A percentile compares a stretch with the other conserved stretches of the same genome.
phyloP scores from a whole-genome alignment of 768 basidiomycete species.

The Boletus coccyginus region DNA sequence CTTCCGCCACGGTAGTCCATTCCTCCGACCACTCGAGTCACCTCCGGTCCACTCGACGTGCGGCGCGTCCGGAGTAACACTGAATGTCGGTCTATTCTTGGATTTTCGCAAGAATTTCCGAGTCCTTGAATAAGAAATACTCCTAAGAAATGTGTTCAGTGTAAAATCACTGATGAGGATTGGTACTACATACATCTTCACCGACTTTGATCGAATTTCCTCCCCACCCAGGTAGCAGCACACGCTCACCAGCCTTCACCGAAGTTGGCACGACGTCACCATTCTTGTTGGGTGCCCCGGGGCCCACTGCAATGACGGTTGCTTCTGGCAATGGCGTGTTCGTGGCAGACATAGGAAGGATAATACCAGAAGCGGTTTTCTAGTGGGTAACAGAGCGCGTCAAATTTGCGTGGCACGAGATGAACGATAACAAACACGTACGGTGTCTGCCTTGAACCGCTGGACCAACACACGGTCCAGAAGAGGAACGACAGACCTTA shows the following conservation, averaged over 20 bases:
- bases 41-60: neutral
- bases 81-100: slow-evolving; percentile 59
- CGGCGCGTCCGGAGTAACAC: neutral
- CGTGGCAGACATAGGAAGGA: slow-evolving; percentile 90
- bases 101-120: slow-evolving; percentile 95
- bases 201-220: slow-evolving; percentile 95
- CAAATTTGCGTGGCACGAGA: neutral
- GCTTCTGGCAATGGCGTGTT: slow-evolving; percentile 90
- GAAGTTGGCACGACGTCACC: slow-evolving; percentile 69
- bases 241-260: slow-evolving; percentile 89
- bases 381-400: slow-evolving; percentile 28
- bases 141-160: slow-evolving; percentile 53
- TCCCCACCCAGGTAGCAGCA: slow-evolving; percentile 95
- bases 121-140: slow-evolving; percentile 91
- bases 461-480: slow-evolving; percentile 97
- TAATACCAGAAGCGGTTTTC: slow-evolving; percentile 98
- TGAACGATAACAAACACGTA: slow-evolving; percentile 38
- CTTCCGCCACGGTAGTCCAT: neutral
- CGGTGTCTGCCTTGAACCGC: slow-evolving; percentile 94
- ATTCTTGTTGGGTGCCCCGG: slow-evolving; percentile 88
- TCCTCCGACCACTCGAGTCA: neutral
- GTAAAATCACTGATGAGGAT: neutral
- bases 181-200: slow-evolving; percentile 70
- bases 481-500: slow-evolving; percentile 86
- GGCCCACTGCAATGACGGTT: slow-evolving; percentile 93